Evolutionary conservation across 2,329 filamentous ascomycete genomes (phyloP), one percentile per base, ranked within the genome.

Genomic region (Aureobasidium sp.): DNA sequence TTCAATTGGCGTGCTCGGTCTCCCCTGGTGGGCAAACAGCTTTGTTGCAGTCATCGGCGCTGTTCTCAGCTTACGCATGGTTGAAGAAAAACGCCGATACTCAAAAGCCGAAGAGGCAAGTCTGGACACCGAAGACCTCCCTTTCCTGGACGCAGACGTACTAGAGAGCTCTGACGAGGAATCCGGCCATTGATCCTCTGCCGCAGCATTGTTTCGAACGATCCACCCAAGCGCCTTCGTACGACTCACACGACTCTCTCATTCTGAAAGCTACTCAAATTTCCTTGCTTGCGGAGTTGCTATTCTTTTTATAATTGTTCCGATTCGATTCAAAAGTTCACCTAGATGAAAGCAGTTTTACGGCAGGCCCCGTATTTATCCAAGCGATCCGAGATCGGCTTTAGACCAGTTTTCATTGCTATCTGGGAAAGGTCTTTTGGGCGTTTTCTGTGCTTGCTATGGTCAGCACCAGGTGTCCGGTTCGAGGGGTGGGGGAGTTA

Each of bases 11-110:
- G 93, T 91, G 72, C 93, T 91, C 5, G 91, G 91, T 22, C 80
- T 97, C 37, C 88, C 91, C 0, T 99, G 94, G 93, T 99, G 94
- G 94, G 87, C 86, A 65, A 92, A 88, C 66, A 90, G 88, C 9
- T 69, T 88, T 3, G 85, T 97, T 36, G 90, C 91, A 37, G 76
- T 90, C 12, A 74, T 85, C 15, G 94, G 92, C 49, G 90, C 88
- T 1, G 76, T 89, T 56, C 79, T 94, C 69, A 90, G 88, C 73
- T 80, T 91, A 64, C 85, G 85, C 72, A 89, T 97, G 75, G 66
- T 70, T 36, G 71, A 73, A 63, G 69, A 72, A 66, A 70, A 68
- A 61, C 68, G 69, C 17, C 60, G 66, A 22, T 49, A 49, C 47
- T 58, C 34, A 5, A 62, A 62, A 52, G 44, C 31, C n/a, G 36